Evolutionary conservation across 2,329 filamentous ascomycete species (phyloP).

Genomic region (Colletotrichum agaves): DNA sequence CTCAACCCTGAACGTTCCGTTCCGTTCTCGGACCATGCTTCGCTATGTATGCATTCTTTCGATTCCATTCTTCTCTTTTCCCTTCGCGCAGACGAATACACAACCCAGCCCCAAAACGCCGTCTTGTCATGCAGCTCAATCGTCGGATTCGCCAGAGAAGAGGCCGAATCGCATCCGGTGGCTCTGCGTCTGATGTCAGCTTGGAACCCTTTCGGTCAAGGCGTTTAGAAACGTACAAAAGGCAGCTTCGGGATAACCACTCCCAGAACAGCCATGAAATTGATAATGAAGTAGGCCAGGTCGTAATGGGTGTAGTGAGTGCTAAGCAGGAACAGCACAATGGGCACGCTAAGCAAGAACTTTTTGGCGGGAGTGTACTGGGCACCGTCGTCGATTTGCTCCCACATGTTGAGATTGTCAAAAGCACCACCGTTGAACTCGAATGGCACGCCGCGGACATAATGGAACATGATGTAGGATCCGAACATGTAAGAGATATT

Average conservation of each 20-base stretch:
- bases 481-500: constrained; percentile 99
- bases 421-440: constrained; percentile 99
- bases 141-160: constrained; percentile 76
- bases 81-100: constrained; percentile 24
- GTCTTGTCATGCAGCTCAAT: constrained; percentile 47
- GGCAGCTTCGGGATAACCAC: constrained; percentile 98
- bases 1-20: constrained; percentile 15
- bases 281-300: constrained; percentile 95
- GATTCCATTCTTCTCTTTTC: constrained; percentile 33
- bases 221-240: constrained; percentile 72
- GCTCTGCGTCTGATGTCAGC: constrained; percentile 63
- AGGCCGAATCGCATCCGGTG: constrained; percentile 82
- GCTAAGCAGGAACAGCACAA: constrained; percentile 93
- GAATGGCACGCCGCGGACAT: constrained; percentile 96
- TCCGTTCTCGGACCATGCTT: constrained; percentile 31
- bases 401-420: constrained; percentile 99
- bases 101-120: constrained; percentile 32
- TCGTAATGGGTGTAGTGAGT: constrained; percentile 99
- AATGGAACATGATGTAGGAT: constrained; percentile 99
- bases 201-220: constrained; percentile 21
- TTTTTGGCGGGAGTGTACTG: constrained; percentile 99
- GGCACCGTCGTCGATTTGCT: constrained; percentile 98
- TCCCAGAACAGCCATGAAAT: constrained; percentile 89
- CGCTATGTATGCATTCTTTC: constrained; percentile 36
- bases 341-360: constrained; percentile 93